Conservation (phyloP, 176 grass and related monocot species). For the Oryza australiensis region DNA sequence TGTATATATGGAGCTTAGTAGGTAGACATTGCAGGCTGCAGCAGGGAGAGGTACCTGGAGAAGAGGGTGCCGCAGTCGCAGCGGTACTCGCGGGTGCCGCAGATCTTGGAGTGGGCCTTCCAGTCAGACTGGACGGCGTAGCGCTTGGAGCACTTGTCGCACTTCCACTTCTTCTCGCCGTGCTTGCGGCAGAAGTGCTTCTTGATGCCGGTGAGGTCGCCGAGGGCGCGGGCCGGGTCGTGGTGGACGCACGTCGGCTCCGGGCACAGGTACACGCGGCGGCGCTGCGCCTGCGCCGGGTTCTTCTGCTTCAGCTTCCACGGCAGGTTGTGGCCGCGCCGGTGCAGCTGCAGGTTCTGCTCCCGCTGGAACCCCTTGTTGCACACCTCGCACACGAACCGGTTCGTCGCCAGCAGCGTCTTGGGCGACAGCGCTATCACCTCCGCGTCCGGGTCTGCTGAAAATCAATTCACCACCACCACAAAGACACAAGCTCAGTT, state of each 20-base stretch:
- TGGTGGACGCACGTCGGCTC: constrained; percentile 96
- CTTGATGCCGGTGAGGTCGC: constrained; percentile 98
- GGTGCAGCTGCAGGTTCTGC: constrained; percentile 99
- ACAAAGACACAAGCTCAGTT: neutral
- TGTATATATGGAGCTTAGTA: neutral
- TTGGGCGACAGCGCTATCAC: constrained; percentile 97
- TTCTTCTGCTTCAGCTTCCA: constrained; percentile 99
- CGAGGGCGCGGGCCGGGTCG: constrained; percentile 84
- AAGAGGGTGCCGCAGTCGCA: constrained; percentile 99
- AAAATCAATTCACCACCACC: neutral
- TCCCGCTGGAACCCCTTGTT: constrained; percentile 97
- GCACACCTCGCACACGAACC: constrained; percentile 99
- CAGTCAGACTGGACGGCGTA: constrained; percentile 98
- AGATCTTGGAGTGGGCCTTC: constrained; percentile 99
- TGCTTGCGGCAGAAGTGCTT: constrained; percentile 99
- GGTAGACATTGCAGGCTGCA: no score
- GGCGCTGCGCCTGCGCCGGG: constrained; percentile 57
- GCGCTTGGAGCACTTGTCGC: constrained; percentile 97
- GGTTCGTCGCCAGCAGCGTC: constrained; percentile 90
- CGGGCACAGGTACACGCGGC: constrained; percentile 94
- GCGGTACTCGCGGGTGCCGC: constrained; percentile 95
- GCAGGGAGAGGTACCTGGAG: constrained; percentile 55
- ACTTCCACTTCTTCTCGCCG: constrained; percentile 99
- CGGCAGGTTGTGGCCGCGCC: constrained; percentile 92
- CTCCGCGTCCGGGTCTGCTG: constrained; percentile 85